Base-by-base conservation (phyloP, 257 asterid species). In the Rauvolfia tetraphylla region DNA sequence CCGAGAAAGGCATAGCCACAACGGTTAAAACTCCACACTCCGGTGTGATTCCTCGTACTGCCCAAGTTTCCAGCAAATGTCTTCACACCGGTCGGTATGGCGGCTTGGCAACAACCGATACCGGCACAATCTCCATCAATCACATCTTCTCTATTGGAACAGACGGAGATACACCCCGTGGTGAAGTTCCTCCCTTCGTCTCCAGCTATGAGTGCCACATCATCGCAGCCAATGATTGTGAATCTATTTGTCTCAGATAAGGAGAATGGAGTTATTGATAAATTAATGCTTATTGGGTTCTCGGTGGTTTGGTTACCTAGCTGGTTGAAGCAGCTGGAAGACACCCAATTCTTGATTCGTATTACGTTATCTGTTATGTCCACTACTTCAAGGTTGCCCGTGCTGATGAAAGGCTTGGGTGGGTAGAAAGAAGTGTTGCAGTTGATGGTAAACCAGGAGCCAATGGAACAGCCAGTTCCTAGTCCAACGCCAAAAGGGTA, bases 1-100 rank as follows among this genome's bases (percentile, higher is more conserved):
- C 85, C 96, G 3, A 91, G 81, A 73, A 89, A 91, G 8, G 89
- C 83, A 71, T 88, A 68, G 0, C 90, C 88, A 68, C 96, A 91
- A 0, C 73, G 77, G 38, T 81, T 38, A 48, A 89, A 91, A 5
- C 84, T 63, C 71, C 72, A 72, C 5, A 86, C 73, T 0, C 6
- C 4, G 0, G 5, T 54, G 59, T 88, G 90, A 0, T 59, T 25
- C 0, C 13, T 12, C 20, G 84, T 4, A 1, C 78, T 61, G 0
- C 5, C 14, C 4, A 86, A 17, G 0, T 18, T 0, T 0, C 83
- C 59, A 7, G n/a, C 1, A 18, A 84, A 86, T 6, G 2, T 39
- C 80, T 83, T 81, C 3, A 90, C 36, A 0, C 96, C 94, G 66
- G 76, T 89, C 0, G 97, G 95, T 12, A 91, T 82, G 0, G 80